These are phyloP conservation scores for Hapsidospora chrysogenum DNA, from an alignment of 495 filamentous ascomycete species.

Conservation along the genomic window DNA sequence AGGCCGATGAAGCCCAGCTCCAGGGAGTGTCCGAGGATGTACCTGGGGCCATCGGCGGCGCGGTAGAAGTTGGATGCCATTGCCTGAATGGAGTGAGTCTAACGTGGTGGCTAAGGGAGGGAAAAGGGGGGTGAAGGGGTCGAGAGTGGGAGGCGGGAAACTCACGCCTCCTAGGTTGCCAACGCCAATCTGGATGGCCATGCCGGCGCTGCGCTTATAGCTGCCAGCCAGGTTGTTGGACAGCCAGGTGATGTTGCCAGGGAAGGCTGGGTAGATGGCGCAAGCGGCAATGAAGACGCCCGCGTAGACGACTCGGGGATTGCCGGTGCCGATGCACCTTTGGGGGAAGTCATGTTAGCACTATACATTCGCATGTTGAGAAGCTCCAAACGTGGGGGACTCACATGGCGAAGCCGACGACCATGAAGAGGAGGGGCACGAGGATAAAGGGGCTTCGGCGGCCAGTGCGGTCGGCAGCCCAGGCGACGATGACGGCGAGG, in stretches of 20 bases:
- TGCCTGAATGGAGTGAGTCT: too few species aligned
- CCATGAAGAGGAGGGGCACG: constrained; percentile 39
- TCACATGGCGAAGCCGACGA: constrained; percentile 48
- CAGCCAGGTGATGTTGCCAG: constrained; percentile 56
- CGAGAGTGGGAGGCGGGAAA: not conserved
- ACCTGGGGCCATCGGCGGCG: constrained; percentile 41
- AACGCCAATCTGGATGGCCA: constrained; percentile 60
- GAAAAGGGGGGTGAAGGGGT: not conserved
- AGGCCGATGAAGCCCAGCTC: constrained; percentile 49
- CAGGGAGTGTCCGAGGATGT: constrained; percentile 49
- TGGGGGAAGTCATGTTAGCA: not conserved
- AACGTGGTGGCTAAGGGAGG: constrained; percentile 8
- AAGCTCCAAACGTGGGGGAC: not conserved
- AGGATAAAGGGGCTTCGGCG: constrained; percentile 48
- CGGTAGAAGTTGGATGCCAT: constrained; percentile 72
- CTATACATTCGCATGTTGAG: not conserved
- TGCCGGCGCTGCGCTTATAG: constrained; percentile 54
- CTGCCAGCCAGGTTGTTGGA: constrained; percentile 54
- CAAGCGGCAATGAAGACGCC: constrained; percentile 58
- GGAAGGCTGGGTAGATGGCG: constrained; percentile 43
- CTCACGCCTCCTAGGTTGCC: constrained; percentile 51
- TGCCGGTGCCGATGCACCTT: constrained; percentile 23
- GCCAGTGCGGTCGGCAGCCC: constrained; percentile 39
- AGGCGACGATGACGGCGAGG: constrained; percentile 40
- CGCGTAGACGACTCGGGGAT: constrained; percentile 53